Conservation (phyloP, 2,329 filamentous ascomycete genomes). For the Aphanoascus verrucosus region DNA sequence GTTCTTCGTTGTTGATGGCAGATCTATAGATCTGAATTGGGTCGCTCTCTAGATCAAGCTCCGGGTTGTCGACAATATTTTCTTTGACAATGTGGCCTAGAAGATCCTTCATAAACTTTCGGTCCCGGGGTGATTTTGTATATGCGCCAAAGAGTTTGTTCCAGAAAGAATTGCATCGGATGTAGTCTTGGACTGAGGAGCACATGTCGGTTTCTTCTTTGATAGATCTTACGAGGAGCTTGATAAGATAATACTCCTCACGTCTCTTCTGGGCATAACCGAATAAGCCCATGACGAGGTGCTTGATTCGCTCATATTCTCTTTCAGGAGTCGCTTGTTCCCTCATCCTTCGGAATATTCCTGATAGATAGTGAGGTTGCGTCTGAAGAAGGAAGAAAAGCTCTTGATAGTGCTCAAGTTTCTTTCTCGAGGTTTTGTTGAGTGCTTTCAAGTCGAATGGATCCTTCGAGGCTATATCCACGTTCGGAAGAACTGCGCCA, state of each 20-base stretch:
- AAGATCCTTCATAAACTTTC: conserved; percentile 82
- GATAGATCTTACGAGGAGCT: conserved; percentile 70
- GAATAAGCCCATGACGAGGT: conserved; percentile 90
- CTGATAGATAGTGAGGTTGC: conserved; percentile 84
- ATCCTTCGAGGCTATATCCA: conserved; percentile 77
- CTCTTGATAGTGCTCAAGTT: conserved; percentile 93
- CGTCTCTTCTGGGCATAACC: conserved; percentile 93
- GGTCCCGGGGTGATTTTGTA: conserved; percentile 77
- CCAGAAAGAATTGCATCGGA: conserved; percentile 90
- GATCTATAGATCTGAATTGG: conserved; percentile 95
- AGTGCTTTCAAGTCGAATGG: conserved; percentile 94
- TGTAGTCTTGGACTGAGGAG: conserved; percentile 66
- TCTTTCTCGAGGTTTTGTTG: conserved; percentile 91
- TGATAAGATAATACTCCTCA: conserved; percentile 93
- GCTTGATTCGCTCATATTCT: conserved; percentile 83
- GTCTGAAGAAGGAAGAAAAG: conserved; percentile 96
- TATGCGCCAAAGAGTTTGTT: conserved; percentile 76
- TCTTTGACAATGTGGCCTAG: conserved; percentile 77
- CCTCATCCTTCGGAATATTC: conserved; percentile 72
- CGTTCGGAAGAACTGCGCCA: conserved; percentile 73
- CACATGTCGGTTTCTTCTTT: conserved; percentile 74
- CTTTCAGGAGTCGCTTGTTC: conserved; percentile 80
- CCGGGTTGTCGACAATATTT: conserved; percentile 84
- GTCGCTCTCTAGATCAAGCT: conserved; percentile 87
- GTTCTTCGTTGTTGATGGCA: conserved; percentile 92